Base-by-base conservation (phyloP, 768 basidiomycete genomes). In the Lactarius quietus region DNA sequence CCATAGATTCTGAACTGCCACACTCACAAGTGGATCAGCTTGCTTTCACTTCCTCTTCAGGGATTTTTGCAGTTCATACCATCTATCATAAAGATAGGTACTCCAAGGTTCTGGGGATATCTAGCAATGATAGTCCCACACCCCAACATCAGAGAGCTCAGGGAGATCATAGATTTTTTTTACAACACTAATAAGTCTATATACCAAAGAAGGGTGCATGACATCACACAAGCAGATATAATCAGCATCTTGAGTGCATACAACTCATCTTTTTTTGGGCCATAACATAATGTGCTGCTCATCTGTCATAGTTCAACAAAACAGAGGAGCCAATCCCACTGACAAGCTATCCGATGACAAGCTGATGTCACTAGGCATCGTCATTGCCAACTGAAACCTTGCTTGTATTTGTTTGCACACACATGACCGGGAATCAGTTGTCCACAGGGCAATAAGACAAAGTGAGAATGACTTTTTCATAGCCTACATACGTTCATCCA, bases 321-420 rank as follows among this genome's bases (percentile, higher is more conserved):
- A 73, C 63, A 61, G 62, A 45, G 48, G 39, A 28, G 69, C 69
- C 3, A 38, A 63, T 31, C 45, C 61, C 10, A 68, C 62, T 41
- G 70, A 74, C 48, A 69, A 71, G 36, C 54, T 75, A 39, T 67
- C 69, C 7, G 74, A 74, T 20, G 68, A 70, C 31, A 72, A 74
- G 55, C 52, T 74, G 23, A 68, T 74, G 18, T 72, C 70, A 9
- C 74, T 74, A 62, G n/a, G n/a, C n/a, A n/a, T n/a, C n/a, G n/a
- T n/a, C n/a, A n/a, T n/a, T n/a, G n/a, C n/a, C n/a, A n/a, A n/a
- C n/a, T n/a, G n/a, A n/a, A n/a, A n/a, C n/a, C n/a, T n/a, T n/a
- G n/a, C n/a, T n/a, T n/a, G n/a, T n/a, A n/a, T n/a, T n/a, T n/a
- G n/a, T n/a, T n/a, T n/a, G n/a, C n/a, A n/a, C n/a, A n/a, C n/a